phyloP scores from a whole-genome alignment of 2,329 filamentous ascomycete genomes.

The Ascochyta koolunga region DNA sequence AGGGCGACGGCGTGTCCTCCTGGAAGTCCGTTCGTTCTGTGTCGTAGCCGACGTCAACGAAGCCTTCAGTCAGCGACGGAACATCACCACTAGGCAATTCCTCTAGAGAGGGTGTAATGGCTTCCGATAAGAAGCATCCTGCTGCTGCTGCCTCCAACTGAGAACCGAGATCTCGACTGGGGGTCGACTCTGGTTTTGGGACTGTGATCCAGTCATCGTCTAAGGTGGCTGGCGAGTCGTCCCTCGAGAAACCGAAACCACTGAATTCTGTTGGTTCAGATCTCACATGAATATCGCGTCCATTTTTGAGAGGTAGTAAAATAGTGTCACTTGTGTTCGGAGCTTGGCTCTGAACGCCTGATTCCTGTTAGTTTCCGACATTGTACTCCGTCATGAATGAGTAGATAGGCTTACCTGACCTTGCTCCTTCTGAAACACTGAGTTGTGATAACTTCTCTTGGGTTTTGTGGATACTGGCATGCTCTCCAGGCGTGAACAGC shows the following conservation, averaged over 20 bases:
- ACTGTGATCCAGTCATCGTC: neutral
- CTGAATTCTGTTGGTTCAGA: neutral
- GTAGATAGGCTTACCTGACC: neutral
- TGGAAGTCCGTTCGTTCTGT: slow-evolving; percentile 8
- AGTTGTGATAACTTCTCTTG: neutral
- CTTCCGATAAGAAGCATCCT: too few species aligned
- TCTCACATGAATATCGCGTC: neutral
- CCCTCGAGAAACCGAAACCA: neutral
- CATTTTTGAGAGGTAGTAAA: neutral
- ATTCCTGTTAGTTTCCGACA: neutral
- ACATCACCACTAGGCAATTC: neutral
- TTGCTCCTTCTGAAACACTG: neutral
- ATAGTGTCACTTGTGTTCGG: neutral
- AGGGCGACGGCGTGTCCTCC: neutral
- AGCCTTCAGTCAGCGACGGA: neutral
- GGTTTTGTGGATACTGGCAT: neutral
- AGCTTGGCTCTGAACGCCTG: neutral
- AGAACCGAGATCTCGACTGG: neutral
- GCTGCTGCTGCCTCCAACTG: neutral
- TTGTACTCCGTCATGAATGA: neutral
- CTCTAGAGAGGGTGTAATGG: neutral
- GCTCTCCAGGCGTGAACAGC: neutral
- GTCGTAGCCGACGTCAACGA: neutral
- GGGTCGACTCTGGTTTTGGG: neutral
- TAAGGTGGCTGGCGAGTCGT: neutral